Base-by-base conservation (phyloP, 1,284 basidiomycete genomes). In the Rhodofomes roseus region DNA sequence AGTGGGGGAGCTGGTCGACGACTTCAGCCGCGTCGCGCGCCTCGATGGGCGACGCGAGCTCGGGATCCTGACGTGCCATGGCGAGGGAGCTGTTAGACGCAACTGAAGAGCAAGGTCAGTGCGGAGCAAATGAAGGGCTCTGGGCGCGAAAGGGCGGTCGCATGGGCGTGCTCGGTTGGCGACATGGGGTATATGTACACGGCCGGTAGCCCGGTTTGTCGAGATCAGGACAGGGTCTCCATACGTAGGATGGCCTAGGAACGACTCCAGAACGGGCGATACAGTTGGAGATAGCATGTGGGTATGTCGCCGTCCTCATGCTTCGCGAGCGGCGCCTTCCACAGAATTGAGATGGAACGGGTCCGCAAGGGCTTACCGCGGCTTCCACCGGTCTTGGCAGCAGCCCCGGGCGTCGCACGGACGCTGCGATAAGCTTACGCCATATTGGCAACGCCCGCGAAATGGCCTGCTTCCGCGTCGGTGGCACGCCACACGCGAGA, bases 51-150 rank as follows among this genome's bases (percentile, higher is more conserved):
- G 50, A 37, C 50, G 23, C 55, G 23, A 46, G 31, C 53, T 55
- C 58, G 25, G 20, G 46, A n/a, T 59, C 58, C 8, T 36, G 53
- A 37, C 31, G 55, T 29, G 59, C 20, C 59, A 60, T 60, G 46
- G 54, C 36, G 56, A 53, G 22, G 39, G 37, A 50, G 46, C 20
- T n/a, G n/a, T n/a, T 39, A 36, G 34, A 52, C 50, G 50, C 20
- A 48, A 16, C 34, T 27, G 46, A 48, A 37, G 39, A 11, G 4
- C 18, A 23, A 12, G 50, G 23, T 34, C 34, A 40, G 50, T n/a
- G 50, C 22, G 39, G 36, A 43, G 56, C 50, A n/a, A 53, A 1
- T 52, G 31, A 16, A 14, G 50, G 31, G 29, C 31, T 34, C 29
- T 20, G 50, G 50, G 20, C 53, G 53, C 22, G 39, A 29, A 11